These are phyloP conservation scores for Pseudogymnoascus sp. DNA, from an alignment of 2,329 filamentous ascomycete genomes.

Conservation along the genomic window DNA sequence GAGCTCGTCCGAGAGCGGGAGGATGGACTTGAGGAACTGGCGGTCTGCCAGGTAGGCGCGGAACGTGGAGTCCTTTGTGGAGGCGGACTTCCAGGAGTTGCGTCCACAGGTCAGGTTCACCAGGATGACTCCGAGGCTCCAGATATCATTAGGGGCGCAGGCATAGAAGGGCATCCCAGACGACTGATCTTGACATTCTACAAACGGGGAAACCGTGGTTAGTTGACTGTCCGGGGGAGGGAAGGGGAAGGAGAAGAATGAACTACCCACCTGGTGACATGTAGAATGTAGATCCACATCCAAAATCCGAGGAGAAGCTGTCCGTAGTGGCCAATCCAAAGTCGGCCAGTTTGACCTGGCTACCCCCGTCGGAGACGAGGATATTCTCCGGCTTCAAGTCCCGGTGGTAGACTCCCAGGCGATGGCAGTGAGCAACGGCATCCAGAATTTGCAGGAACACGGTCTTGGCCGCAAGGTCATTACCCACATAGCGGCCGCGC, in stretches of 20 bases:
- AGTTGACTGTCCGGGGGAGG: constrained; percentile 15
- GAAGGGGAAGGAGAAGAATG: constrained; percentile 13
- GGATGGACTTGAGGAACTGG: constrained; percentile 84
- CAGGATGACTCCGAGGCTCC: constrained; percentile 95
- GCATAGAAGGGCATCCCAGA: constrained; percentile 71
- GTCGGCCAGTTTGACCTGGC: constrained; percentile 91
- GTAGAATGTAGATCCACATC: constrained; percentile 97
- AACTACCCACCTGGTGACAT: constrained; percentile 87
- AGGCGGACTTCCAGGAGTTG: constrained; percentile 98
- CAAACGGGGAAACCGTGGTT: constrained; percentile 26
- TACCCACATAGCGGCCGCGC: constrained; percentile 83
- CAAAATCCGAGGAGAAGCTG: constrained; percentile 81
- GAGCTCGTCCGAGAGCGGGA: constrained; percentile 83
- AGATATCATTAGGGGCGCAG: constrained; percentile 92
- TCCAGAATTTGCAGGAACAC: constrained; percentile 94
- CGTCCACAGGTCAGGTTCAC: constrained; percentile 96
- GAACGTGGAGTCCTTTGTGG: constrained; percentile 89
- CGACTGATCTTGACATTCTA: constrained; percentile 83
- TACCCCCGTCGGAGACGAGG: constrained; percentile 78
- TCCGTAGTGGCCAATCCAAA: constrained; percentile 91
- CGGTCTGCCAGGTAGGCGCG: constrained; percentile 78
- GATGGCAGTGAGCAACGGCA: constrained; percentile 93
- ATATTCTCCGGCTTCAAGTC: constrained; percentile 99
- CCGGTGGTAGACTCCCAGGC: constrained; percentile 87
- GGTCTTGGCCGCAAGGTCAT: constrained; percentile 78